Percentiles rank a stretch among this genome's conserved stretches.
Conservation (phyloP, 306 rosid genomes). For the Mimosa bimucronata region DNA sequence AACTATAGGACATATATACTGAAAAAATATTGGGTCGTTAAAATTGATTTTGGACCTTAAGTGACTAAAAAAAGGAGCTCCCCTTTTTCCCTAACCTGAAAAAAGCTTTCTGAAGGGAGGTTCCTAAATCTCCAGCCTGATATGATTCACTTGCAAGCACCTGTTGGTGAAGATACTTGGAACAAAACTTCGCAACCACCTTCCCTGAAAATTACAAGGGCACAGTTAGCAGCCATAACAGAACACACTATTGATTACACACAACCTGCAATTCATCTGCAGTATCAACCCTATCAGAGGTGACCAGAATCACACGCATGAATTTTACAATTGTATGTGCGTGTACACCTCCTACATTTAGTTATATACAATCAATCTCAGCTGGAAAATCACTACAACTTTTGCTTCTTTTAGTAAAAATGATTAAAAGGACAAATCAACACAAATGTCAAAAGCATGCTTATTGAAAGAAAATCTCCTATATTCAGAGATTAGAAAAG, state of each 20-base stretch:
- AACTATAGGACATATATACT: not conserved
- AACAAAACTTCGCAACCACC: slow-evolving; percentile 94
- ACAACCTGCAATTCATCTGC: not conserved
- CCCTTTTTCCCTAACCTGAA: slow-evolving; percentile 59
- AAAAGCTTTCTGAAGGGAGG: slow-evolving; percentile 78
- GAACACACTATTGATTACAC: slow-evolving; percentile 2
- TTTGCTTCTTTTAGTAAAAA: not conserved
- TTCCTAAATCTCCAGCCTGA: slow-evolving; percentile 75
- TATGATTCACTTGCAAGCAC: slow-evolving; percentile 71
- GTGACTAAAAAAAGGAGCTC: not conserved
- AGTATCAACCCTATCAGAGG: not conserved
- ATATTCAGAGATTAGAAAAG: not conserved
- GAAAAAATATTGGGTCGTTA: not conserved
- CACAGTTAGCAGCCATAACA: slow-evolving; percentile 32
- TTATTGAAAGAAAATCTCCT: not conserved
- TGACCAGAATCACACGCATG: not conserved
- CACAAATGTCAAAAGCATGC: not conserved
- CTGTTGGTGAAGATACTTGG: slow-evolving; percentile 87
- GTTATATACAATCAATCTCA: not conserved
- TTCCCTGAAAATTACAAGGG: slow-evolving; percentile 60
- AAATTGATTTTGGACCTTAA: not conserved
- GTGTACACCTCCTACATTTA: not conserved
- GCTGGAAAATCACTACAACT: not conserved
- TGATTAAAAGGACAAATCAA: not conserved
- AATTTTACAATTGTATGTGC: not conserved